Evolutionary conservation across 1,284 basidiomycete genomes (phyloP).

Genomic region (Cryptococcus jaspeensis): DNA sequence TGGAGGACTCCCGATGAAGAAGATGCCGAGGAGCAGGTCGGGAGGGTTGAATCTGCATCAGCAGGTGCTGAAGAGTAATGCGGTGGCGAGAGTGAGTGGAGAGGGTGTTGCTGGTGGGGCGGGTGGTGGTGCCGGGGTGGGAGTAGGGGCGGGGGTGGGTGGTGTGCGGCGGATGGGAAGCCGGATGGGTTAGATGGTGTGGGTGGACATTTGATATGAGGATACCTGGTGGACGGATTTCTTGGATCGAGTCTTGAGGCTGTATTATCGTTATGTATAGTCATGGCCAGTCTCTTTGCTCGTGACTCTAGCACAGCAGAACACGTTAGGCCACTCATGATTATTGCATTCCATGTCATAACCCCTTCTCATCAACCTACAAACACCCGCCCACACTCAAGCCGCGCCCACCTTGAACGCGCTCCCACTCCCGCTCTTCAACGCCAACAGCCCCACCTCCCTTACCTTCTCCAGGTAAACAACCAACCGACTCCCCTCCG

Average conservation of each 20-base stretch:
- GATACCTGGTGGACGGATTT: background rate
- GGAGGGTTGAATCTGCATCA: conserved; percentile 35
- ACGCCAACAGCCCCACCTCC: conserved; percentile 64
- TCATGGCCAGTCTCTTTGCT: background rate
- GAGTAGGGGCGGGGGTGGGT: background rate
- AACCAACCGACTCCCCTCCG: conserved; percentile 54
- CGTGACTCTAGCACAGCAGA: no score
- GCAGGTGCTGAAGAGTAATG: conserved; percentile 33
- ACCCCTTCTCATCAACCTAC: background rate
- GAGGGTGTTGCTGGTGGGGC: conserved; percentile 7
- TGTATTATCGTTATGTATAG: background rate
- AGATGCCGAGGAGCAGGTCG: conserved; percentile 27
- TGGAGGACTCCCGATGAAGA: background rate
- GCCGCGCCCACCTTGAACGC: conserved; percentile 57
- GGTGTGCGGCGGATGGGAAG: background rate
- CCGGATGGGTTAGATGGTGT: background rate
- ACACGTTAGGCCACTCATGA: background rate
- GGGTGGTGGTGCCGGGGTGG: background rate
- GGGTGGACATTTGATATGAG: background rate
- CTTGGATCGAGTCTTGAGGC: background rate
- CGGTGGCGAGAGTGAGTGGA: conserved; percentile 22
- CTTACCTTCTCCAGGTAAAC: conserved; percentile 72
- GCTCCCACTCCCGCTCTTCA: conserved; percentile 70
- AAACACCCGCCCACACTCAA: background rate
- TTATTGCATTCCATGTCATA: background rate